Conservation (phyloP, 176 grass and related monocot species). For the Sorghum bicolor region Sorghum_bicolor_NCBIv3 NC_012870.2:280001-280500, state of each 20-base stretch:
- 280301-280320: constrained; percentile 67
- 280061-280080: neutral
- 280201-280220: constrained; percentile 89
- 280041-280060: constrained; percentile 70
- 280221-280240: constrained; percentile 88
- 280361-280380: neutral
- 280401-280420: constrained; percentile 4
- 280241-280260: constrained; percentile 90
- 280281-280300: constrained; percentile 92
- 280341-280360: constrained; percentile 12
- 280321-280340: neutral
- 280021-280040: constrained; percentile 69
- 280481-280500: constrained; percentile 92
- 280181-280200: constrained; percentile 86
- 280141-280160: constrained; percentile 2
- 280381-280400: neutral
- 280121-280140: neutral
- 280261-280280: constrained; percentile 94
- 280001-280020: constrained; percentile 85
- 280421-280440: constrained; percentile 37
- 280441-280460: constrained; percentile 89
- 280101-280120: neutral
- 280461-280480: constrained; percentile 89
- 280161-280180: constrained; percentile 81
- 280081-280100: neutral